A percentile compares a stretch with the other conserved stretches of the same genome.
phyloP scores from a whole-genome alignment of 768 basidiomycete species.

The Suillus spraguei region DNA sequence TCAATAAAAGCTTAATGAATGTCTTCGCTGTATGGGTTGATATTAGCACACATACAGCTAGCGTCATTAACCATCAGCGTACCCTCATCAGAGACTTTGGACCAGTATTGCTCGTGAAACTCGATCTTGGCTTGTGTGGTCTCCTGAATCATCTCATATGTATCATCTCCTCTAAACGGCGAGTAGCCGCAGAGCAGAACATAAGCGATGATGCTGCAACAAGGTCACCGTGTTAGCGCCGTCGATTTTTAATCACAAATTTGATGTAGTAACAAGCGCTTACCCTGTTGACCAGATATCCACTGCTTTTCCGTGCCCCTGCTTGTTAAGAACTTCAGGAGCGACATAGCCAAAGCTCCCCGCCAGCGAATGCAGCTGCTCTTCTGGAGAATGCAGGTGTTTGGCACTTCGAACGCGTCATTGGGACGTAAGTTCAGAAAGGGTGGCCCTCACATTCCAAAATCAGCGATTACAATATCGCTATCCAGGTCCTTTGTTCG shows the following conservation, averaged over 20 bases:
- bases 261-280: constrained; percentile 23
- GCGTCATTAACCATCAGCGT: constrained; percentile 13
- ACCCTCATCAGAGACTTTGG: constrained; percentile 83
- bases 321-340: constrained; percentile 80
- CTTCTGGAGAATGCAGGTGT: constrained; percentile 71
- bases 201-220: constrained; percentile 84
- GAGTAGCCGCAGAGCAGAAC: constrained; percentile 94
- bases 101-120: constrained; percentile 96
- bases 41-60: constrained; percentile 3
- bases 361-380: constrained; percentile 71
- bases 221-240: background rate
- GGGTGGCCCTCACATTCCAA: constrained; percentile 76
- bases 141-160: constrained; percentile 74
- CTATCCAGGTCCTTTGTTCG: constrained; percentile 73
- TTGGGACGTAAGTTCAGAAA: constrained; percentile 2
- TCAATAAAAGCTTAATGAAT: constrained; percentile 75
- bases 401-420: constrained; percentile 59
- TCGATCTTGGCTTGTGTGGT: constrained; percentile 84
- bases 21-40: constrained; percentile 61
- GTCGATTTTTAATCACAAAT: constrained; percentile 5
- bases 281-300: constrained; percentile 95
- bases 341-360: constrained; percentile 91
- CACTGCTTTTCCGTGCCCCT: constrained; percentile 90
- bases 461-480: constrained; percentile 95
- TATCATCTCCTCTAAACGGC: constrained; percentile 87